Base-by-base conservation (phyloP, 805 yeast species). In the Tetrapisispora namnaoensis region DNA sequence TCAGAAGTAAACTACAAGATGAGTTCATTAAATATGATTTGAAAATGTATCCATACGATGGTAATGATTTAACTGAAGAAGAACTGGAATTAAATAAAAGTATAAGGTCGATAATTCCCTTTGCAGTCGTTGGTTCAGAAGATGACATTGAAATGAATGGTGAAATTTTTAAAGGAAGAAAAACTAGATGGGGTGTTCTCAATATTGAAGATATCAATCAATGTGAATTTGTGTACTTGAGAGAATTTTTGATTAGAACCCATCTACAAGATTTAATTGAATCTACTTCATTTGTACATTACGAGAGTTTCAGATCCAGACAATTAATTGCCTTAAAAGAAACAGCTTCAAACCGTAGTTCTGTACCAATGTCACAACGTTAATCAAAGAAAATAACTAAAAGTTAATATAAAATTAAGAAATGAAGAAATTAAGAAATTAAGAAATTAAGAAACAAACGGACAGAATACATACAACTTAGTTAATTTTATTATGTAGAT, bases 221-320 rank as follows among this genome's bases (percentile, higher is more conserved):
- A 70, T 89, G 96, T 70, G 99, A 93, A 71, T 93, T 93, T 74
- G 87, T 88, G 37, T 89, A 87, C 59, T 79, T 93, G 63, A 80
- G 97, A 70, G 95, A 88, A 67, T 93, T 93, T 68, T 78, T 93
- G 62, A 88, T 96, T 42, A 82, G 96, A 72, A 88, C 98, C 9
- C 97, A 93, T 67, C 75, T 93, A 61, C 97, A 89, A 68, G 98
- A 91, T 66, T 80, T 93, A 66, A 90, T 93, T 60, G 99, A 93
- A 68, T 80, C 95, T 13, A 93, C 99, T 4, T 73, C 95, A 1
- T 74, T 79, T 56, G 76, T 81, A 48, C 98, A 93, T 68, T 93
- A 93, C 69, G 99, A 93, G 73, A 75, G 81, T 48, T 93, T 90
- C 72, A 83, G 99, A 71, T 76, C 95, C 20, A 89, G 90, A 70